Evolutionary conservation across 1,284 basidiomycete species (phyloP).

Genomic region (Caloboletus firmus): DNA sequence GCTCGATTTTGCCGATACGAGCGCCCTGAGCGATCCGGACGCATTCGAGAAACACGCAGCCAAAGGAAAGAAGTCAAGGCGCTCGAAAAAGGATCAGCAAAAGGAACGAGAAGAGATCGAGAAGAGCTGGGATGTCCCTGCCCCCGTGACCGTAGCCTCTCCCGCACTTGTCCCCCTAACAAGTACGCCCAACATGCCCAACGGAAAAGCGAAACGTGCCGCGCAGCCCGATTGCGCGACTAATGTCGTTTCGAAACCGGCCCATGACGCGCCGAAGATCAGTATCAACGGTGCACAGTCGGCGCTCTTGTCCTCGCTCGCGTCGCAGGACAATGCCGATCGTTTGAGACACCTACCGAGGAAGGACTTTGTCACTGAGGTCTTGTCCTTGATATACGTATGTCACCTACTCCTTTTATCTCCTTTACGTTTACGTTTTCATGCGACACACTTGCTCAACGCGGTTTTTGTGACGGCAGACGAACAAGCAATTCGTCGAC

Average conservation of each 20-base stretch:
- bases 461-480: constrained; percentile 33
- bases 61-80: constrained; percentile 38
- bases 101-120: constrained; percentile 57
- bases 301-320: constrained; percentile 33
- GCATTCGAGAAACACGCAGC: constrained; percentile 40
- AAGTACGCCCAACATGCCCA: constrained; percentile 23
- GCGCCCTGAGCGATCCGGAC: constrained; percentile 61
- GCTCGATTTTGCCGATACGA: constrained; percentile 68
- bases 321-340: constrained; percentile 16
- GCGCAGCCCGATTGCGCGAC: constrained; percentile 6
- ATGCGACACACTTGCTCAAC: constrained; percentile 3
- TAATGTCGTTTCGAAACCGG: constrained; percentile 7
- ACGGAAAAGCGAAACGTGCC: constrained; percentile 25
- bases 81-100: constrained; percentile 39
- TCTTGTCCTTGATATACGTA: constrained; percentile 70
- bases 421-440: neutral
- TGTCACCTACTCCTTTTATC: constrained; percentile 28
- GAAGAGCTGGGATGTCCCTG: constrained; percentile 57
- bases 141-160: constrained; percentile 17
- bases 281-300: constrained; percentile 29
- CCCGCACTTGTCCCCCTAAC: constrained; percentile 12
- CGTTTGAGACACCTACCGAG: constrained; percentile 39
- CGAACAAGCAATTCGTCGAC: constrained; percentile 53
- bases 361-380: constrained; percentile 66
- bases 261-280: constrained; percentile 14